Base-by-base conservation (phyloP, 2,329 filamentous ascomycete species). In the Penicillium sp. region DNA sequence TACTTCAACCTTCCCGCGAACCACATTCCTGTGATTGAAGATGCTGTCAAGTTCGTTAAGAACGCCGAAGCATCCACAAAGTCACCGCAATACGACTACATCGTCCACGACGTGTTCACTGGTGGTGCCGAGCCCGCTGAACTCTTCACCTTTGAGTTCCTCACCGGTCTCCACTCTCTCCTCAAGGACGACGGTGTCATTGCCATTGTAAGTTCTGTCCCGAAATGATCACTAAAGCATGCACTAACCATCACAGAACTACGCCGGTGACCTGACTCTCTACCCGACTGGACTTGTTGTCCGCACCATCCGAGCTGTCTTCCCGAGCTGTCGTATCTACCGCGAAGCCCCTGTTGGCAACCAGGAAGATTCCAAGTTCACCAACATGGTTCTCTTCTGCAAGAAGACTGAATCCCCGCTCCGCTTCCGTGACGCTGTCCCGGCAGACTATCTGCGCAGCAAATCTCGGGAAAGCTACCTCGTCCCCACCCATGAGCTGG, bases 341-440 rank as follows among this genome's bases (percentile, higher is more conserved):
- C 88, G 94, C 58, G 94, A 99, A 24, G 80, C 85, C 4, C 75
- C 80, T 1, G 75, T 79, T 2, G 77, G 83, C 4, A 73, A 77
- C 7, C 50, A 57, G 16, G 57, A 54, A 21, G 72, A 84, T 21
- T 77, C 79, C 34, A 90, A 96, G 68, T 97, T 97, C 72, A 91
- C 92, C 70, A 99, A 99, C 78, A 91, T 97, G 83, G 90, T 97
- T 44, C 86, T 97, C 56, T 97, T 97, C 78, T 99, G 94, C 80
- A 86, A 84, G 55, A 93, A 92, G 75, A 79, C 76, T 24, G 61
- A 64, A 22, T 63, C 59, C 6, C 75, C 77, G 0, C 75, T 92
- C 36, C 76, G 69, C 0, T 97, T 97, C 77, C 83, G 92, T 11
- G 67, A 79, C 14, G 84, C 92, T 0, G 77, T 74, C 0, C 72